Conservation (phyloP, 2,329 filamentous ascomycete genomes). For the Pseudocercospora cruenta region DNA sequence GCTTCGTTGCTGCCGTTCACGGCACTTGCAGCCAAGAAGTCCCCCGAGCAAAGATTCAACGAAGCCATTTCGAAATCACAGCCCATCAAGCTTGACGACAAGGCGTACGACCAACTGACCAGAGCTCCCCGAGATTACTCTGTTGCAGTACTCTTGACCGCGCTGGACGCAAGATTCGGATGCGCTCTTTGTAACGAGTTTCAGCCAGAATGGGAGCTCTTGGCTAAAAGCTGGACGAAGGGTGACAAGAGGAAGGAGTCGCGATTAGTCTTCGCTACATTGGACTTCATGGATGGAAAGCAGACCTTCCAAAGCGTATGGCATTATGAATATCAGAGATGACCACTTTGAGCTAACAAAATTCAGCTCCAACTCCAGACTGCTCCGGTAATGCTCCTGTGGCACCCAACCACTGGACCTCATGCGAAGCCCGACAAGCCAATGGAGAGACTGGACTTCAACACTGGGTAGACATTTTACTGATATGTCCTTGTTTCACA, state of each 20-base stretch:
- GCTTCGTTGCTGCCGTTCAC: slow-evolving; percentile 62
- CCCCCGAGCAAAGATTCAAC: slow-evolving; percentile 65
- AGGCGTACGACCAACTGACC: slow-evolving; percentile 74
- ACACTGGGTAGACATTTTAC: slow-evolving; percentile 60
- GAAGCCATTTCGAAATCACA: slow-evolving; percentile 71
- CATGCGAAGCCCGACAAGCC: slow-evolving; percentile 71
- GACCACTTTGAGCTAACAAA: slow-evolving; percentile 22
- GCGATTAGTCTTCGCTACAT: slow-evolving; percentile 75
- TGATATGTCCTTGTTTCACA: too few species aligned
- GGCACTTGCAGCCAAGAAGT: slow-evolving; percentile 62
- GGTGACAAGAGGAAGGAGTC: slow-evolving; percentile 76
- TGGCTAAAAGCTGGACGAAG: slow-evolving; percentile 83
- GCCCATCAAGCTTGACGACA: slow-evolving; percentile 78
- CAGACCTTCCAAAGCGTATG: slow-evolving; percentile 81
- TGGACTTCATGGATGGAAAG: slow-evolving; percentile 87
- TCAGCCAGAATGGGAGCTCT: slow-evolving; percentile 88
- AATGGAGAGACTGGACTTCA: slow-evolving; percentile 84
- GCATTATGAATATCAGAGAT: not conserved
- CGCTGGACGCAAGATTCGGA: slow-evolving; percentile 78
- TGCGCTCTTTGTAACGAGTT: slow-evolving; percentile 89
- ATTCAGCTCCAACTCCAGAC: slow-evolving; percentile 88
- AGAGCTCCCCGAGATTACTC: slow-evolving; percentile 80
- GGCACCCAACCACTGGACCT: slow-evolving; percentile 81
- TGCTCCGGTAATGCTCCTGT: slow-evolving; percentile 85
- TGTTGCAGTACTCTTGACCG: slow-evolving; percentile 81